Evolutionary conservation across 2,329 filamentous ascomycete species (phyloP).

Genomic region (Fusarium sp.): DNA sequence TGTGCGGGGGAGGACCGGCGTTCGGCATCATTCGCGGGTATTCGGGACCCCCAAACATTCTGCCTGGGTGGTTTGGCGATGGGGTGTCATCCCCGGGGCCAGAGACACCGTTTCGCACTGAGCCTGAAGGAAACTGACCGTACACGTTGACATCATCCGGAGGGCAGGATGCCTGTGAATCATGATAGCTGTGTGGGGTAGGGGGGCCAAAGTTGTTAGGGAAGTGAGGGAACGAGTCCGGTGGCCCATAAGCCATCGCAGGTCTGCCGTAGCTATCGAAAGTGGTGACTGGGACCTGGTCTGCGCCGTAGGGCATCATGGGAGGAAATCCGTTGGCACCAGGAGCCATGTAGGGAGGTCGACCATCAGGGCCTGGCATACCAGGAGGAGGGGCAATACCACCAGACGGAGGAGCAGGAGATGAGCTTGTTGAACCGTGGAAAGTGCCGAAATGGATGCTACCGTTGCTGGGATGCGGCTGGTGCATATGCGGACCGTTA

Average conservation of each 20-base stretch:
- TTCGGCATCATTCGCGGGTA: slow-evolving; percentile 54
- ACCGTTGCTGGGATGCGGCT: slow-evolving; percentile 66
- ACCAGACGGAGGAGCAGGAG: slow-evolving; percentile 65
- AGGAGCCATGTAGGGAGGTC: slow-evolving; percentile 52
- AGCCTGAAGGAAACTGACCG: slow-evolving; percentile 56
- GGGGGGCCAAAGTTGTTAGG: slow-evolving; percentile 64
- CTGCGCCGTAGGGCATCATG: slow-evolving; percentile 54
- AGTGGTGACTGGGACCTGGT: slow-evolving; percentile 52
- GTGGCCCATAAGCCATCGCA: slow-evolving; percentile 52
- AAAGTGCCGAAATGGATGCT: slow-evolving; percentile 70
- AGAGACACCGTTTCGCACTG: slow-evolving; percentile 55
- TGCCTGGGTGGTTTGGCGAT: slow-evolving; percentile 48
- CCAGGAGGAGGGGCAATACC: slow-evolving; percentile 65
- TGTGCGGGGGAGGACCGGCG: slow-evolving; percentile 47
- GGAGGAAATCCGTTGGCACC: slow-evolving; percentile 55
- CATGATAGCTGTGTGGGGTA: slow-evolving; percentile 72
- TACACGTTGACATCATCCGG: slow-evolving; percentile 60
- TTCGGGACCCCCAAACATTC: slow-evolving; percentile 51
- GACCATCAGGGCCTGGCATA: slow-evolving; percentile 54
- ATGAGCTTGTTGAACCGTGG: slow-evolving; percentile 68
- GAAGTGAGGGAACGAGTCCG: slow-evolving; percentile 53
- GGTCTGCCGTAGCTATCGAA: slow-evolving; percentile 58
- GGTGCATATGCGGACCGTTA: slow-evolving; percentile 60
- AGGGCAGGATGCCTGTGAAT: slow-evolving; percentile 69
- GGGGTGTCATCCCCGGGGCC: slow-evolving; percentile 51